Conservation (phyloP, 2,329 filamentous ascomycete genomes). For the Xylariomycetidae sp. region DNA sequence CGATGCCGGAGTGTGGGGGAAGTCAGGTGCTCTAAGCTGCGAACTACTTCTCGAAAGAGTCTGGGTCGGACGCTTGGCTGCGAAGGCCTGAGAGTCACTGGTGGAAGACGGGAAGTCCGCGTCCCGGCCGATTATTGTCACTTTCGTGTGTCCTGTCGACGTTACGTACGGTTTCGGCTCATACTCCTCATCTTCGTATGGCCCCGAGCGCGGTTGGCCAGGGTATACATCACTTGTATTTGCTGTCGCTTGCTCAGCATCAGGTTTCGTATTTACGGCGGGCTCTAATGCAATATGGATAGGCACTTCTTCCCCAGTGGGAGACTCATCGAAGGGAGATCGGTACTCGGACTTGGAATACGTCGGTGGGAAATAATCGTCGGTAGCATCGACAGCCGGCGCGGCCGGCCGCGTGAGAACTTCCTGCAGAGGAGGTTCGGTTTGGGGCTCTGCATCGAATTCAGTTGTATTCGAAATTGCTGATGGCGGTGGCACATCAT, state of each 20-base stretch:
- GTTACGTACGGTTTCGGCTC: slow-evolving; percentile 36
- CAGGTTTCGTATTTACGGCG: slow-evolving; percentile 18
- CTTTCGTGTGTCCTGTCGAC: slow-evolving; percentile 39
- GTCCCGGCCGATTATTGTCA: slow-evolving; percentile 45
- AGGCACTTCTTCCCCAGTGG: slow-evolving; percentile 32
- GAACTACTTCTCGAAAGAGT: no score
- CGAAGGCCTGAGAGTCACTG: slow-evolving; percentile 8
- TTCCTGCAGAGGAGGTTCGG: slow-evolving; percentile 42
- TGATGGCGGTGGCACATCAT: slow-evolving; percentile 50
- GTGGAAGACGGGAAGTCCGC: slow-evolving; percentile 28
- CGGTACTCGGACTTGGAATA: slow-evolving; percentile 40
- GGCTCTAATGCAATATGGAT: slow-evolving; percentile 37
- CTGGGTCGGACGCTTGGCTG: no score
- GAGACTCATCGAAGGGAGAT: slow-evolving; percentile 44
- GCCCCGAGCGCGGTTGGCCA: no score
- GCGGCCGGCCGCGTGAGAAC: slow-evolving; percentile 16
- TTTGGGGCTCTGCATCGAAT: slow-evolving; percentile 70
- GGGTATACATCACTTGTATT: no score
- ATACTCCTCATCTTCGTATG: slow-evolving; percentile 32
- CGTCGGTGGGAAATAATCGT: slow-evolving; percentile 18
- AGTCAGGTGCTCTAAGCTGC: no score
- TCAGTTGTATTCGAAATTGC: slow-evolving; percentile 61
- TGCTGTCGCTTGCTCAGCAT: no score
- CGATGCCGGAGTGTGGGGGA: no score
- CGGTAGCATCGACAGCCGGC: slow-evolving; percentile 14